Evolutionary conservation across 495 filamentous ascomycete species (phyloP), one percentile per base, ranked within the genome.

Genomic region (Pyronema domesticum): DNA sequence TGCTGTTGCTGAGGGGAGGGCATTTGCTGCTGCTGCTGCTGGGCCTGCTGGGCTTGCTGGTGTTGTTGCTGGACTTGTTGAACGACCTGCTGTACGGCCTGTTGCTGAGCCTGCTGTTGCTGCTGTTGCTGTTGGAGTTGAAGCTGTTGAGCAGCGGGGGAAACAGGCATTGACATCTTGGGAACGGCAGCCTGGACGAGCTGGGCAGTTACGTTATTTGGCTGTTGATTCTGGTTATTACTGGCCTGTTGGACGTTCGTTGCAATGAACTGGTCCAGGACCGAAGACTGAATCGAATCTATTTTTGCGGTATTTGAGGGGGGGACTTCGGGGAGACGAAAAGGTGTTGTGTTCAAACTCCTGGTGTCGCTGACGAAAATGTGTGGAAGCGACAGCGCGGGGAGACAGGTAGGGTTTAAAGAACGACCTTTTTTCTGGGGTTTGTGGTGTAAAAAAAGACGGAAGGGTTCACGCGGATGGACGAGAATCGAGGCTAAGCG

Each of bases 211-310:
- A 53, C 30, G 39, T 55, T 36, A 53, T 55, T 14, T 51, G 39
- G 1, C 40, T 58, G 57, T 7, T 50, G 35, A 36, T 18, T 33
- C 10, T 40, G 19, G 33, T 48, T 43, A 7, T 17, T n/a, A 37
- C 47, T 14, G 45, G 54, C 35, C 30, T 59, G 55, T 44, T 56
- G 49, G 52, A 60, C 52, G 39, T 58, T 56, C 43, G 35, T 55
- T 55, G 60, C 61, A 58, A 63, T 57, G 59, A 58, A 64, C 52
- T 60, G 55, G 57, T 60, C 62, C 53, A 64, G 61, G 62, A 59
- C 59, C 46, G 60, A 58, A 52, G 60, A 30, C 23, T 30, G 54
- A 52, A 63, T 55, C 55, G 62, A 58, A 53, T 64, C 62, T 64
- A 64, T 64, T 46, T 46, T 64, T 59, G 49, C 62, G 64, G 50